Base-by-base conservation (phyloP, 2,329 filamentous ascomycete genomes). In the Colletotrichum noveboracense region DNA sequence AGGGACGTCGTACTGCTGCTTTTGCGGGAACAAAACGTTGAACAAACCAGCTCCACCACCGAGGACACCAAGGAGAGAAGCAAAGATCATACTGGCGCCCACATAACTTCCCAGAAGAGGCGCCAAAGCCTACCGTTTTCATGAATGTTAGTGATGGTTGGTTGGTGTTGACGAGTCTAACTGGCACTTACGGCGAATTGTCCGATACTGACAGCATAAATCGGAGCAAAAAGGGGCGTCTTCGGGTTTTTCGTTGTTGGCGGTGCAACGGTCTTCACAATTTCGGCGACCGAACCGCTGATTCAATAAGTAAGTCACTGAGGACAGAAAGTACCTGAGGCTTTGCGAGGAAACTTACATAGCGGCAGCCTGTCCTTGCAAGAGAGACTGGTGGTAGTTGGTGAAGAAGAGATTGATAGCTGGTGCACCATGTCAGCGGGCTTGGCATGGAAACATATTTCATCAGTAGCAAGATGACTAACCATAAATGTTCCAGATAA, bases 401-500 rank as follows among this genome's bases (percentile, higher is more conserved):
- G 70, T 73, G 3, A 34, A 73, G 4, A 70, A 73, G 3, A 73
- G 70, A 10, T 73, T 73, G 30, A 73, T 73, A 5, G 70, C 66
- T 73, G 2, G 1, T 21, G 5, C 8, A 12, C 14, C 5, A 5
- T 2, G 52, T 30, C n/a, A 28, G 4, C 8, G 16, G 13, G 3
- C 7, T n/a, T 18, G 32, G 28, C 9, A 6, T 14, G 24, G 2
- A 34, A 7, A 12, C n/a, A 13, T 34, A 6, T n/a, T 4, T 26
- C 30, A 9, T 8, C 13, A 12, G 18, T 3, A n/a, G 8, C 0
- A 2, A n/a, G 1, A 6, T 32, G n/a, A 10, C 66, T 10, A 8
- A 73, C 70, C 21, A 30, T 73, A 70, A 32, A 73, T 73, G 9
- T 73, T 73, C 71, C 71, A 73, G 12, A 65, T 70, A 8, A 70